Percentiles rank a stretch among this genome's conserved stretches.
Evolutionary conservation across 495 filamentous ascomycete genomes (phyloP).

Genomic region (Copromyces sp.): DNA sequence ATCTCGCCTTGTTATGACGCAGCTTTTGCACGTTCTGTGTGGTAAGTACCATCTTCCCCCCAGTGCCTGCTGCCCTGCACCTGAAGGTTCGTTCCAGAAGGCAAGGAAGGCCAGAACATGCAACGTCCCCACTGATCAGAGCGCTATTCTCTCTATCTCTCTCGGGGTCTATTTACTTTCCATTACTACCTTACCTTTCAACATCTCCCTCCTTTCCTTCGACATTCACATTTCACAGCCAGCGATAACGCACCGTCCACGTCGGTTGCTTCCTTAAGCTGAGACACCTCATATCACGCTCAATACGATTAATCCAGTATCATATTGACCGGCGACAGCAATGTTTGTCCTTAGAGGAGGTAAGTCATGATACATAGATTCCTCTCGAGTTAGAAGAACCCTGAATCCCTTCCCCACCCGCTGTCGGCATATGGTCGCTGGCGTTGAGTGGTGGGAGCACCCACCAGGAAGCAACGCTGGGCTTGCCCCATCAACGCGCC

Average conservation of each 20-base stretch:
- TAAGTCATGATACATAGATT: constrained; percentile 5
- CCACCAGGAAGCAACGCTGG: neutral
- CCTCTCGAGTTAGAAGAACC: neutral
- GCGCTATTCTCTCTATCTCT: neutral
- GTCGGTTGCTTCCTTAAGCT: neutral
- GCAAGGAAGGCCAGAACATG: neutral
- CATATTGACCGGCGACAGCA: neutral
- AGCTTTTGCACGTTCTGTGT: constrained; percentile 5
- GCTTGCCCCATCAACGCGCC: neutral
- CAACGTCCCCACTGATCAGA: neutral
- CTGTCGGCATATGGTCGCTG: neutral
- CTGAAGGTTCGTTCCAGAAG: neutral
- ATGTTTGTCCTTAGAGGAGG: constrained; percentile 31
- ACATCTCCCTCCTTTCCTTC: neutral
- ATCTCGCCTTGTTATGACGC: constrained; percentile 23
- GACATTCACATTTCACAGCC: neutral
- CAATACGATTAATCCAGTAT: neutral
- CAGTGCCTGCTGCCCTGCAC: neutral
- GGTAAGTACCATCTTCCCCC: neutral
- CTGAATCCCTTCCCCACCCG: neutral
- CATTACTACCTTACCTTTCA: neutral
- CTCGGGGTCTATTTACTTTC: neutral
- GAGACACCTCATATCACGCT: neutral
- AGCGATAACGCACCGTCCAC: neutral
- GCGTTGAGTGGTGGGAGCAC: neutral